phyloP scores from a whole-genome alignment of 257 asterid species.

The Solanum chiquidenum region DNA sequence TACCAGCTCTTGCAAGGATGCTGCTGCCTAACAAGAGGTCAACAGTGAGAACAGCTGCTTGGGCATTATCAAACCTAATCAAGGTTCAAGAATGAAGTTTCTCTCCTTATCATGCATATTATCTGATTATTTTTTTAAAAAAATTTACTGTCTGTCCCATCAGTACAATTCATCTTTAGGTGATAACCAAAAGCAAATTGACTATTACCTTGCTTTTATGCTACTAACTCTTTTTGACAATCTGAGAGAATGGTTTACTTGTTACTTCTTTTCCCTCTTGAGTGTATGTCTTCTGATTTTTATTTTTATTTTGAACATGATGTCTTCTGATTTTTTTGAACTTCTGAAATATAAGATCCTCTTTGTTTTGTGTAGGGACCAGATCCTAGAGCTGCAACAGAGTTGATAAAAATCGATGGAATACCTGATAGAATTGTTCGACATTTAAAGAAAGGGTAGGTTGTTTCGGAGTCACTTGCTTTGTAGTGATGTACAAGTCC shows the following conservation, averaged over 20 bases:
- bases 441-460: slow-evolving; percentile 82
- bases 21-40: slow-evolving; percentile 85
- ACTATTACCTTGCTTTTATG: neutral
- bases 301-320: too few species aligned
- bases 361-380: slow-evolving; percentile 62
- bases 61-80: slow-evolving; percentile 94
- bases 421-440: slow-evolving; percentile 67
- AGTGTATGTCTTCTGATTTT: neutral
- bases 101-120: neutral
- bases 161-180: neutral
- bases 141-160: neutral
- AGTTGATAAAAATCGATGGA: slow-evolving; percentile 68
- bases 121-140: neutral
- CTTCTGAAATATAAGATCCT: neutral
- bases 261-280: neutral
- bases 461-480: neutral
- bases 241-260: neutral
- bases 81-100: slow-evolving; percentile 41
- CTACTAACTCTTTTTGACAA: neutral
- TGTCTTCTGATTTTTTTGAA: neutral
- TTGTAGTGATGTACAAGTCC: neutral
- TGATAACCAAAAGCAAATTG: neutral
- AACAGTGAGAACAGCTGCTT: slow-evolving; percentile 98
- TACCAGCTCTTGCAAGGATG: slow-evolving; percentile 86
- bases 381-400: slow-evolving; percentile 68